Evolutionary conservation across 176 grass and related monocot genomes (phyloP), one percentile per base, ranked within the genome.

Genomic region (Olyra latifolia): DNA sequence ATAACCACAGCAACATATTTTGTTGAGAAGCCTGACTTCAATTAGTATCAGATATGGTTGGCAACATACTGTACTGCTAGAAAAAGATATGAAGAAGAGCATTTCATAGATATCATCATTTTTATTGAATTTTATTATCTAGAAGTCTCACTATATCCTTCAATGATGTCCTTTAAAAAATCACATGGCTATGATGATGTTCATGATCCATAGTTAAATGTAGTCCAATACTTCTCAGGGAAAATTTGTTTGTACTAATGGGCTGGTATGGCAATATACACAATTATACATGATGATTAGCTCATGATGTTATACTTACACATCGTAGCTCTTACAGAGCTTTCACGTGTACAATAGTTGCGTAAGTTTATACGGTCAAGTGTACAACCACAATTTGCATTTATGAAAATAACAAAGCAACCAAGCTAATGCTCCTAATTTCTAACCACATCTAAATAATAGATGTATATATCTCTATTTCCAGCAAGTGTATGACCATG

Each of bases 401-500:
- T 27, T 69, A 46, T 16, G n/a, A 30, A 19, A 50, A 32, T 82
- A 4, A 55, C 40, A 78, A 72, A 83, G 28, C 22, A 79, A 6
- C 4, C 1, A 85, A 40, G 47, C 29, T 14, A 50, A 44, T 58
- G 3, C 5, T 49, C 38, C 42, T 73, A 35, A 56, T 16, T 66
- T 23, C 52, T 30, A 8, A 57, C 29, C 1, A 17, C 53, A 24
- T 49, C 32, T 54, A 66, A 74, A 74, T 88, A 75, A 79, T 28
- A 15, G 13, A 75, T 40, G 23, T 58, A 32, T 65, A 65, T 82
- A 17, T 78, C 9, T 14, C 29, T 53, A 25, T 85, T 88, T 78
- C 32, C 88, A 99, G 97, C 84, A 91, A 99, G 93, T 96, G 68
- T 99, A 93, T 47, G 97, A 96, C 70, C 90, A 93, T 3, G 97